phyloP scores from a whole-genome alignment of 2,329 filamentous ascomycete genomes.

The Xylaria sp. region DNA sequence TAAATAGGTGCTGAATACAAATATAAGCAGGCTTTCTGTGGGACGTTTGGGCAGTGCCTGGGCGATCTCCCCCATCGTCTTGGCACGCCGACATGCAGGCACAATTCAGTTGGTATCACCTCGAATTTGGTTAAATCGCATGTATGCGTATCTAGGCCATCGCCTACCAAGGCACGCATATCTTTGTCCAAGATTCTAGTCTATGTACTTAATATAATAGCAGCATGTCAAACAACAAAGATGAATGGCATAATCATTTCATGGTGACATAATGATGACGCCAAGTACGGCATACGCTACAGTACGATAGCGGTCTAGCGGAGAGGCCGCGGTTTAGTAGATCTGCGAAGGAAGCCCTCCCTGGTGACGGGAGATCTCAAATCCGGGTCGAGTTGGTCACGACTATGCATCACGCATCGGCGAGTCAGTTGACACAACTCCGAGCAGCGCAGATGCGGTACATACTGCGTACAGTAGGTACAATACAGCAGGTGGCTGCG shows the following conservation, averaged over 20 bases:
- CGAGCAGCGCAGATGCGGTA: background rate
- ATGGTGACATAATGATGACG: conserved; percentile 16
- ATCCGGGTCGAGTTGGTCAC: background rate
- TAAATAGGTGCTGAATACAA: background rate
- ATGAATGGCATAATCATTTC: background rate
- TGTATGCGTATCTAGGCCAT: background rate
- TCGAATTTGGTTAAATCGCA: background rate
- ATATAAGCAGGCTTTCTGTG: background rate
- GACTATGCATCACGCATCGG: background rate
- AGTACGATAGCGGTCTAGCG: no score
- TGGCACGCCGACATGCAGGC: conserved; percentile 1
- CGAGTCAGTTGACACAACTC: conserved; percentile 3
- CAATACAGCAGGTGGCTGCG: background rate
- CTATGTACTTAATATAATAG: background rate
- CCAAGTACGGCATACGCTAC: background rate
- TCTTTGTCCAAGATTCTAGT: background rate
- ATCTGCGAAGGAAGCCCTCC: background rate
- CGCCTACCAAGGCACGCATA: background rate
- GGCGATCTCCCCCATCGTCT: conserved; percentile 3
- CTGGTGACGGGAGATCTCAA: conserved; percentile 1
- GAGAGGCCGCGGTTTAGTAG: background rate
- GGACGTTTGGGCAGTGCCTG: background rate
- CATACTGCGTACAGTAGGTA: no score
- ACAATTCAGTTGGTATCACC: background rate
- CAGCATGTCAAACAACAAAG: background rate